A percentile compares a stretch with the other conserved stretches of the same genome.
Conservation (phyloP, 176 grass and related monocot species). For the Raddia distichophylla region DNA sequence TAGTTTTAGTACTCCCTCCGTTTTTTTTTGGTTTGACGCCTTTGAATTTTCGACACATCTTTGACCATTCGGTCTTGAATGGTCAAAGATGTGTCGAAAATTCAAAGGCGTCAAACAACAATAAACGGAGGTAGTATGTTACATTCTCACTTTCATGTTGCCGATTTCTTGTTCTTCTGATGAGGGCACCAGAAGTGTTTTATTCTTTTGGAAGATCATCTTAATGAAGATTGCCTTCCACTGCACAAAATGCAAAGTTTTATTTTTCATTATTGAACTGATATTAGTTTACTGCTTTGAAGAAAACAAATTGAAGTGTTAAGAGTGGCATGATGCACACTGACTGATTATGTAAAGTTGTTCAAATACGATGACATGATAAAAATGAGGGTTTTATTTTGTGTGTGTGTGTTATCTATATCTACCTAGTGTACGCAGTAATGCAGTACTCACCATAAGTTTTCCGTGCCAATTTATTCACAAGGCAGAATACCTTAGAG, state of each 20-base stretch:
- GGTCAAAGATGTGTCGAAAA: no score
- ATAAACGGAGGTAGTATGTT: no score
- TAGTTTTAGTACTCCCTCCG: no score
- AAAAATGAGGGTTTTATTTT: not conserved
- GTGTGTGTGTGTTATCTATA: conserved; percentile 4
- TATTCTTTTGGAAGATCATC: not conserved
- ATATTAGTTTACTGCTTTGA: not conserved
- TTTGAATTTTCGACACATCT: no score
- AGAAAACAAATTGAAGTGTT: not conserved
- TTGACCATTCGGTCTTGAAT: no score
- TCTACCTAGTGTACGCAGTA: not conserved
- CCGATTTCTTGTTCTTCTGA: not conserved
- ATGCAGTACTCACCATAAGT: not conserved
- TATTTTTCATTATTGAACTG: not conserved
- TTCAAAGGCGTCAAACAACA: no score
- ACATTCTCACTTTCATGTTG: not conserved
- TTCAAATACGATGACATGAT: not conserved
- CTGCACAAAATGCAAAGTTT: not conserved
- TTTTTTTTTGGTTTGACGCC: no score
- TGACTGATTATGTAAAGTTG: not conserved
- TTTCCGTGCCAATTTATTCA: conserved; percentile 11
- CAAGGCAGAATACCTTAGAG: conserved; percentile 18
- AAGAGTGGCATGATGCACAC: conserved; percentile 2
- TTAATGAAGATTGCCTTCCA: not conserved
- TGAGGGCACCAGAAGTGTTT: not conserved